phyloP scores from a whole-genome alignment of 805 yeast species.

The Yarrowia deformans region DNA sequence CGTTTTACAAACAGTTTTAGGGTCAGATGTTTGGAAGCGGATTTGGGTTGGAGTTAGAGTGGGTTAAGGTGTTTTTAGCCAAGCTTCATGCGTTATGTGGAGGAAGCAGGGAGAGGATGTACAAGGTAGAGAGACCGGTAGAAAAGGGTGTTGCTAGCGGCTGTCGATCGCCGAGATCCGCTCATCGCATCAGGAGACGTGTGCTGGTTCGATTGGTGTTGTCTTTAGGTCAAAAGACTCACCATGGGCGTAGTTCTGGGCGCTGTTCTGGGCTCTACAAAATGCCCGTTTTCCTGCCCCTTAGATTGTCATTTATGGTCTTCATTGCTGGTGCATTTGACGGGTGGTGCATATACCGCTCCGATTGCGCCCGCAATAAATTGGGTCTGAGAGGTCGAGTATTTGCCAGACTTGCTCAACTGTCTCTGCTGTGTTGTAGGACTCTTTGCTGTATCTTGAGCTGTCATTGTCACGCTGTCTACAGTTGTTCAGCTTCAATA shows the following conservation, averaged over 20 bases:
- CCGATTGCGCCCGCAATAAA: slow-evolving; percentile 11
- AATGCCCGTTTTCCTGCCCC: background rate
- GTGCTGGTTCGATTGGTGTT: too few species aligned
- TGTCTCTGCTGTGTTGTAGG: too few species aligned
- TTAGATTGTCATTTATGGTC: slow-evolving; percentile 1
- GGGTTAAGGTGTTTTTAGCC: slow-evolving; percentile 18
- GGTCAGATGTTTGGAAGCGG: slow-evolving; percentile 19
- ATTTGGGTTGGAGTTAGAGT: slow-evolving; percentile 11
- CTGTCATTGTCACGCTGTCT: too few species aligned
- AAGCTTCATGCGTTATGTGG: slow-evolving; percentile 31
- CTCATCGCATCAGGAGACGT: too few species aligned
- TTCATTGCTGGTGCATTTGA: slow-evolving; percentile 18
- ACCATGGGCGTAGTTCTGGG: too few species aligned
- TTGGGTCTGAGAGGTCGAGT: too few species aligned
- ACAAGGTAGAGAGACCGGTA: background rate
- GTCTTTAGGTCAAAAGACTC: too few species aligned
- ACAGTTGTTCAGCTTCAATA: too few species aligned
- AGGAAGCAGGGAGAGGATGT: background rate
- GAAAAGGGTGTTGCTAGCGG: background rate
- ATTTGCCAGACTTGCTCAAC: too few species aligned
- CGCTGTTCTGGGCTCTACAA: background rate
- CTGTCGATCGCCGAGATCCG: background rate
- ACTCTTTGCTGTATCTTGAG: too few species aligned
- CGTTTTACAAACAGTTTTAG: background rate
- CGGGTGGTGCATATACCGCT: background rate